Conservation (phyloP, 768 basidiomycete genomes). For the Mycena rebaudengoi region DNA sequence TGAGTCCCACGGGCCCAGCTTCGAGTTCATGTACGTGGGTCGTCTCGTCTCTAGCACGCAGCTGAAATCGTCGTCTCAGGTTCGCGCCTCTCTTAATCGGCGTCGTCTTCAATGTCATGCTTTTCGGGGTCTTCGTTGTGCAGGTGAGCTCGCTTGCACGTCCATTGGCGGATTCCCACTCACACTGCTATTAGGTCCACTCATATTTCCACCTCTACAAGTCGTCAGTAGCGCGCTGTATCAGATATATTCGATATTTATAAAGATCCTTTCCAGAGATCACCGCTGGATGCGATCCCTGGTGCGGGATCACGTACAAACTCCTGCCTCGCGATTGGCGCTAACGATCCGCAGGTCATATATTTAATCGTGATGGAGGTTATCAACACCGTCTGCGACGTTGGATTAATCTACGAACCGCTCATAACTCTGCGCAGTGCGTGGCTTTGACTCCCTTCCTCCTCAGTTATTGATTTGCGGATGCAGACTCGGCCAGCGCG, state of each 20-base stretch:
- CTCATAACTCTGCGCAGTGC: constrained; percentile 17
- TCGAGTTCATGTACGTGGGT: constrained; percentile 8
- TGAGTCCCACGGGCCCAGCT: neutral
- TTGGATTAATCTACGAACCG: constrained; percentile 25
- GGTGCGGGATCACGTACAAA: neutral
- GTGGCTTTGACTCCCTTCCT: neutral
- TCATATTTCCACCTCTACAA: constrained; percentile 25
- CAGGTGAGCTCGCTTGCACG: neutral
- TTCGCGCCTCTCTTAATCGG: constrained; percentile 25
- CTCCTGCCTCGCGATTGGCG: neutral
- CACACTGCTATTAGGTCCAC: constrained; percentile 6
- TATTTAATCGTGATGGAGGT: constrained; percentile 24
- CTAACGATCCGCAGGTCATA: constrained; percentile 2
- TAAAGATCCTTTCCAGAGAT: constrained; percentile 3
- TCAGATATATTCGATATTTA: neutral
- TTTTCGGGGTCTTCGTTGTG: constrained; percentile 23
- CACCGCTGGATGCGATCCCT: constrained; percentile 10
- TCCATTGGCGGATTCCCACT: neutral
- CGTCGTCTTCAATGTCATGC: constrained; percentile 24
- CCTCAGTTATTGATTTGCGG: neutral
- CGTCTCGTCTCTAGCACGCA: neutral
- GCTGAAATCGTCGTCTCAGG: neutral
- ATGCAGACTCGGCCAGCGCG: neutral
- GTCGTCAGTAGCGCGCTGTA: constrained; percentile 14
- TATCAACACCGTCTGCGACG: constrained; percentile 19